These are phyloP conservation scores for Xylaria sp. DNA, from an alignment of 2,329 filamentous ascomycete genomes.

Conservation along the genomic window DNA sequence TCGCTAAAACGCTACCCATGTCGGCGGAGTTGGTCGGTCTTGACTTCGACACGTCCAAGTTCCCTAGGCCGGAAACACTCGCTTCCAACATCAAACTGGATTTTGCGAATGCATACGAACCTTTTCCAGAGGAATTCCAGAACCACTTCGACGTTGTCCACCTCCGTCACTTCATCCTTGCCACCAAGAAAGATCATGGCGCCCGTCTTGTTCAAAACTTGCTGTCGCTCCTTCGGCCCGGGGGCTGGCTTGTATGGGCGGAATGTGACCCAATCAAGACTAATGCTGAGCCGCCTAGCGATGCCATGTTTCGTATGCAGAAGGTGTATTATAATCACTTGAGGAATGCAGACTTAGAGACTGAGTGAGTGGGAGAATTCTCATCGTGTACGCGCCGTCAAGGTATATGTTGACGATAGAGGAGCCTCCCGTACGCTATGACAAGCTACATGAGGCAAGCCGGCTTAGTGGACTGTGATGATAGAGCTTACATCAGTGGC, in stretches of 20 bases:
- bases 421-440: conserved; percentile 8
- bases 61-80: conserved; percentile 11
- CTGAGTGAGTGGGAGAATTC: neutral
- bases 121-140: conserved; percentile 17
- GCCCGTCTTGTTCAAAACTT: conserved; percentile 7
- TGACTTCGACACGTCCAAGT: conserved; percentile 26
- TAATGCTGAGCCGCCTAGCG: conserved; percentile 13
- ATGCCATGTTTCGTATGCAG: conserved; percentile 4
- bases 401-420: neutral
- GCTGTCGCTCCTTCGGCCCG: conserved; percentile 21
- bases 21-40: conserved; percentile 26
- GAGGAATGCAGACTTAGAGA: neutral
- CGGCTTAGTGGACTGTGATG: neutral
- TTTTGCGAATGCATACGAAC: conserved; percentile 20
- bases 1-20: conserved; percentile 17
- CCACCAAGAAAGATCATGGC: conserved; percentile 4
- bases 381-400: no score
- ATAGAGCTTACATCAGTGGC: neutral
- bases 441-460: conserved; percentile 12
- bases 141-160: conserved; percentile 23
- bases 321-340: conserved; percentile 12
- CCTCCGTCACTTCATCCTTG: conserved; percentile 14
- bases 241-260: conserved; percentile 26
- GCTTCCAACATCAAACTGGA: conserved; percentile 18
- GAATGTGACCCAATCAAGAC: neutral